Base-by-base conservation (phyloP, 805 yeast species). In the Ogataea naganishii region DNA sequence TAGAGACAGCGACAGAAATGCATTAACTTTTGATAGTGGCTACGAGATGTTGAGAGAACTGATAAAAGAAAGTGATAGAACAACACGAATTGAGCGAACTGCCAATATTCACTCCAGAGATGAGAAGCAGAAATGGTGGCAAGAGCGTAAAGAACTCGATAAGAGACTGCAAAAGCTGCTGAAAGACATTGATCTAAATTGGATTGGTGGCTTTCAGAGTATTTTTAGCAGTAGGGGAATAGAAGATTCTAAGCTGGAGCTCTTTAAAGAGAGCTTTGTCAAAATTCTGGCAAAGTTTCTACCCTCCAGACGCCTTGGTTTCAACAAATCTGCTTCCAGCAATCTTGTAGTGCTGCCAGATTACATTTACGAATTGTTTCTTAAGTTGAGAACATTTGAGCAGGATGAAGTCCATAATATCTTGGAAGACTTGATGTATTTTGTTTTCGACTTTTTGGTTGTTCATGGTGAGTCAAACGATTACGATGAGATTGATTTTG, bases 141-240 rank as follows among this genome's bases (percentile, higher is more conserved):
- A 64, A 23, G 57, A 59, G 18, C 58, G 96, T 28, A 72, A 70
- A 32, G 54, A 51, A 0, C 56, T 86, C 12, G 96, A 89, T 49
- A 49, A 58, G 7, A 52, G 66, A 27, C 46, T 89, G 30, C 50
- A 65, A 23, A 51, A 50, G 2, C 51, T 86, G n/a, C 47, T 89
- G n/a, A 43, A 49, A 1, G 59, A 60, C 19, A 66, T 83, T 7
- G 89, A 84, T 32, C 49, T 51, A 14, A 56, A 60, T 32, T 83
- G 96, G 88, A 56, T 89, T 21, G 85, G 89, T 10, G 94, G 89
- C 0, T 81, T 85, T 40, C 57, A 57, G 30, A 77, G 86, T 0
- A 46, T 84, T 3, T 79, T 88, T 46, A 56, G 60, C 23, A 55
- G 58, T 2, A 38, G 38, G 7, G 41, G 42, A 3, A 38, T 56